phyloP scores from a whole-genome alignment of 116 monocot species.

The Thalassia testudinum region DNA sequence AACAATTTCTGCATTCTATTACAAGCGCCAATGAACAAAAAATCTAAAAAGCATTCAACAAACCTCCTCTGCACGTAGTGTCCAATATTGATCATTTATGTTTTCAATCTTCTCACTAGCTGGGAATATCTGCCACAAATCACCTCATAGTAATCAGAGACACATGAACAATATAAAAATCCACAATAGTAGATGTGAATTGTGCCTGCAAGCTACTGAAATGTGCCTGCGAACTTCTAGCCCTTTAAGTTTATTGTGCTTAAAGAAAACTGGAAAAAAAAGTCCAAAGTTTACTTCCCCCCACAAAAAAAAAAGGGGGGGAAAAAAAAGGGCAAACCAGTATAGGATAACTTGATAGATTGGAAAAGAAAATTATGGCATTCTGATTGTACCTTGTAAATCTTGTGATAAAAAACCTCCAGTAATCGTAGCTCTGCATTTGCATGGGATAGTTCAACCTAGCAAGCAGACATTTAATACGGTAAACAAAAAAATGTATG shows the following conservation, averaged over 20 bases:
- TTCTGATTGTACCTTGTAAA: slow-evolving; percentile 62
- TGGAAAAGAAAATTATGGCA: no score
- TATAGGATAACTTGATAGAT: no score
- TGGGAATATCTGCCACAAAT: slow-evolving; percentile 55
- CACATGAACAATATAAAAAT: background rate
- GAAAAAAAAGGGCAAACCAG: background rate
- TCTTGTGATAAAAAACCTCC: slow-evolving; percentile 98
- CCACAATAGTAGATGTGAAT: background rate
- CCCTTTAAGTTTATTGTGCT: no score
- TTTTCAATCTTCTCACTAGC: slow-evolving; percentile 80
- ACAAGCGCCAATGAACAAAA: background rate
- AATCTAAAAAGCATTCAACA: slow-evolving; percentile 2
- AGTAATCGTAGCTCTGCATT: slow-evolving; percentile 86
- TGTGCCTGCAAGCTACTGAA: background rate
- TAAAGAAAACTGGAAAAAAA: no score
- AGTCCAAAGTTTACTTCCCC: no score
- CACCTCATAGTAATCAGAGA: background rate
- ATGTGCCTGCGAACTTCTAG: background rate
- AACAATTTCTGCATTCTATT: background rate
- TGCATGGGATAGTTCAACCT: slow-evolving; percentile 91
- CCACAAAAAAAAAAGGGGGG: no score
- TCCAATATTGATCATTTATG: slow-evolving; percentile 97
- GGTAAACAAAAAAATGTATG: slow-evolving; percentile 4
- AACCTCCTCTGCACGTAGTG: slow-evolving; percentile 92
- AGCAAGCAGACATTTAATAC: background rate